Base-by-base conservation (phyloP, 2,329 filamentous ascomycete species). In the Phialocephala sp. region DNA sequence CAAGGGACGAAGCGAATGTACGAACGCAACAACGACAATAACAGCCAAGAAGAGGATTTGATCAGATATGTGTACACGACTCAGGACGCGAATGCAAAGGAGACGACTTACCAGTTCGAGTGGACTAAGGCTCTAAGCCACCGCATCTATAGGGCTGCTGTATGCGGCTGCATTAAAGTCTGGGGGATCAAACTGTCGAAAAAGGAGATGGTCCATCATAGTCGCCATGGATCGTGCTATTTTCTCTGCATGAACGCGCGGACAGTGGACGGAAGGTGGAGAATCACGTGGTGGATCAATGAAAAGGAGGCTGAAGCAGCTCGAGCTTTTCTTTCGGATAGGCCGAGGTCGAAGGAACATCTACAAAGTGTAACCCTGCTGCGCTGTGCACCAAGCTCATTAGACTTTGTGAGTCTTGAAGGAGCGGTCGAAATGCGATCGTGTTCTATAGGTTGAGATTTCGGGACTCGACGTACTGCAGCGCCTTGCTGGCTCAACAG, bases 161-260 rank as follows among this genome's bases (percentile, higher is more conserved):
- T 18, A 18, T 37, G 32, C 4, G 32, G 61, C 58, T 50, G 66
- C 62, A 69, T 68, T 60, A 58, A 62, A 54, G 50, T 54, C 55
- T 60, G 32, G 62, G 36, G 39, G 67, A 68, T 68, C 66, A 69
- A 68, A 69, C 66, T 37, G 43, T 55, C 22, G 63, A 61, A 32
- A 65, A 57, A 62, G 55, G 37, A 35, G 36, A 52, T 54, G 60
- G 27, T 41, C 32, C 24, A 14, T n/a, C 11, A 54, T 27, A 18
- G 24, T 41, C 14, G 50, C 37, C 52, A 50, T 52, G 50, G 65
- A 37, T 62, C 54, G 43, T 63, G 66, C 59, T 68, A 63, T 66
- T 63, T 66, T 65, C 32, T 41, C 39, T 35, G 59, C 59, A 66
- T 63, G 45, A 57, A 66, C 64, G 59, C 66, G 65, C 52, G 60